These are phyloP conservation scores for Solanum virginianum DNA, from an alignment of 257 asterid genomes.

Conservation along the genomic window DNA sequence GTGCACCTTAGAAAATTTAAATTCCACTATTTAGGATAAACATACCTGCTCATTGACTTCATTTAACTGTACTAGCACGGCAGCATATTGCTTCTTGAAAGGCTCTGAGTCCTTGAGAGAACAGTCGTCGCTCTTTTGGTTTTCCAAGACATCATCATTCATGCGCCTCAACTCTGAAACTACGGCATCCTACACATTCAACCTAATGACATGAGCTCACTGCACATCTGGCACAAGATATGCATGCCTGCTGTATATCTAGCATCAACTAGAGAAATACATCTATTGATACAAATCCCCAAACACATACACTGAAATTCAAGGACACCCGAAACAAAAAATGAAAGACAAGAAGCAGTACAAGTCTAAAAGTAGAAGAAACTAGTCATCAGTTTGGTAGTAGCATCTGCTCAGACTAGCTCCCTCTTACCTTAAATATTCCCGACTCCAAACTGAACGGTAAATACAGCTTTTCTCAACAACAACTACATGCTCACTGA, in stretches of 20 bases:
- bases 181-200: constrained; percentile 59
- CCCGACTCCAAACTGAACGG: background rate
- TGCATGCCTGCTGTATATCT: background rate
- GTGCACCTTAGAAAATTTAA: background rate
- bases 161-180: constrained; percentile 65
- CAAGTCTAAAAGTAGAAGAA: background rate
- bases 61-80: constrained; percentile 51
- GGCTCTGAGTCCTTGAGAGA: constrained; percentile 65
- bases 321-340: background rate
- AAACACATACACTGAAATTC: background rate
- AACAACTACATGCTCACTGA: background rate
- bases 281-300: background rate
- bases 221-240: background rate
- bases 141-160: constrained; percentile 63
- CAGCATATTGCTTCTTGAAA: constrained; percentile 79
- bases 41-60: constrained; percentile 76
- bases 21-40: background rate
- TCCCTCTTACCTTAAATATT: background rate
- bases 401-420: background rate
- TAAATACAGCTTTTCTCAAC: background rate
- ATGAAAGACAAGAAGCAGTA: background rate
- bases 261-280: background rate
- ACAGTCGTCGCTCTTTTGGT: constrained; percentile 29
- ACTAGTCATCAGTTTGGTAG: background rate
- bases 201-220: constrained; percentile 17